A percentile compares a stretch with the other conserved stretches of the same genome.
Conservation (phyloP, 441 rosid genomes). For the Arabidopsis lyrata region DNA sequence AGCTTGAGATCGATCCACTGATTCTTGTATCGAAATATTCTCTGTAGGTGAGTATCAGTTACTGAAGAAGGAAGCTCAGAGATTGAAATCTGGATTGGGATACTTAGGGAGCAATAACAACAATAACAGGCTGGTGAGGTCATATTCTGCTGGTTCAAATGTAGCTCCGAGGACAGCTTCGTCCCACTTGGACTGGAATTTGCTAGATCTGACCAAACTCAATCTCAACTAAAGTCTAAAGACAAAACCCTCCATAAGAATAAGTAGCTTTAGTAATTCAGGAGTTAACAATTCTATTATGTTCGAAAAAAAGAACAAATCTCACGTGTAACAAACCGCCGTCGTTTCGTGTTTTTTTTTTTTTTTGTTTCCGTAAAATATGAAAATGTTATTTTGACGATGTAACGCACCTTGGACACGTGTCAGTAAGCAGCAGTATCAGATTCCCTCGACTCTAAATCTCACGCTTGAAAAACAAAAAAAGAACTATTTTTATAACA, state of each 20-base stretch:
- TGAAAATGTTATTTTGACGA: no score
- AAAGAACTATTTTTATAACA: no score
- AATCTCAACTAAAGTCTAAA: conserved; percentile 57
- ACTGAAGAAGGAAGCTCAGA: conserved; percentile 74
- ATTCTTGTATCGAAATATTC: neutral
- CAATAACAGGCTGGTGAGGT: conserved; percentile 46
- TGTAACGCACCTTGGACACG: no score
- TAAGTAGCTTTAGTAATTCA: conserved; percentile 21
- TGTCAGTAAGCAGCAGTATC: no score
- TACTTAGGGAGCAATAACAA: conserved; percentile 44
- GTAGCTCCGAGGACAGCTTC: conserved; percentile 45
- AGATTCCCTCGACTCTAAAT: no score
- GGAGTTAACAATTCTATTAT: conserved; percentile 30
- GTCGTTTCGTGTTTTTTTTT: no score
- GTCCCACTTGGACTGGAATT: conserved; percentile 56
- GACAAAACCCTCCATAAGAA: conserved; percentile 29
- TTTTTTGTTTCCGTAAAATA: no score
- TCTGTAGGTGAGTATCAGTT: conserved; percentile 59
- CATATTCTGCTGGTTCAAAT: conserved; percentile 46
- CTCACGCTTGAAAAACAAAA: no score
- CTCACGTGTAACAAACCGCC: no score
- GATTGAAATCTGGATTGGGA: conserved; percentile 52
- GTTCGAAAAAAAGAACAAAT: conserved; percentile 27
- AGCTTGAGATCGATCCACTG: conserved; percentile 10
- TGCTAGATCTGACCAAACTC: conserved; percentile 63